Conservation (phyloP, 2,329 filamentous ascomycete species). For the Ciborinia camelliae region DNA sequence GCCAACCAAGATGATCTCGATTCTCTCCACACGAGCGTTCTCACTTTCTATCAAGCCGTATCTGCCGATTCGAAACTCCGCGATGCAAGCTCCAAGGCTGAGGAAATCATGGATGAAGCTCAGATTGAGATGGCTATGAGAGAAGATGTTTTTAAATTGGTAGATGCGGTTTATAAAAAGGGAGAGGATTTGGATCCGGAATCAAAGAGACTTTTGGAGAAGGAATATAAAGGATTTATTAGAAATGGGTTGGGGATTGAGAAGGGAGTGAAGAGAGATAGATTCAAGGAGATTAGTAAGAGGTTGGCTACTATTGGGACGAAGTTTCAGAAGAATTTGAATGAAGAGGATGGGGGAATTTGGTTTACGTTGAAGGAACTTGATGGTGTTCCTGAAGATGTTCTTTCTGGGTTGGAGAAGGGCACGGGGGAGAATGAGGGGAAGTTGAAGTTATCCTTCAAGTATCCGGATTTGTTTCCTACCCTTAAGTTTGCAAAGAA, state of each 20-base stretch:
- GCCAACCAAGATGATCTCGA: conserved; percentile 68
- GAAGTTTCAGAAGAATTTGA: conserved; percentile 74
- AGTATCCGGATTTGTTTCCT: conserved; percentile 79
- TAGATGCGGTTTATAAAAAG: conserved; percentile 56
- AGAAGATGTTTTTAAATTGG: conserved; percentile 71
- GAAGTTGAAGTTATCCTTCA: conserved; percentile 73
- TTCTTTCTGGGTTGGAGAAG: conserved; percentile 64
- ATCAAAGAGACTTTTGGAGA: conserved; percentile 68
- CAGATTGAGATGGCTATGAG: conserved; percentile 76
- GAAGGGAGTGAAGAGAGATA: conserved; percentile 65
- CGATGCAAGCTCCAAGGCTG: conserved; percentile 72
- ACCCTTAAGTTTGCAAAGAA: conserved; percentile 73
- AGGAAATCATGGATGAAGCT: conserved; percentile 74
- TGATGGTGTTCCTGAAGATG: conserved; percentile 70
- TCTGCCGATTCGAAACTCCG: conserved; percentile 65
- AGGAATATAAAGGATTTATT: conserved; percentile 74
- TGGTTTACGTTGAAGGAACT: conserved; percentile 75
- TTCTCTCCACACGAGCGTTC: conserved; percentile 58
- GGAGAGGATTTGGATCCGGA: conserved; percentile 65
- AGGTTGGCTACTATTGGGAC: conserved; percentile 70
- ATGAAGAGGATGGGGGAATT: conserved; percentile 76
- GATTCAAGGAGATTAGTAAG: conserved; percentile 86
- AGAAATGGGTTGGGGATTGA: conserved; percentile 71
- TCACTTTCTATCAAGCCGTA: conserved; percentile 79
- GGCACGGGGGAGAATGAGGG: conserved; percentile 70